Base-by-base conservation (phyloP, 2,329 filamentous ascomycete genomes). In the Claviceps pazoutovae region DNA sequence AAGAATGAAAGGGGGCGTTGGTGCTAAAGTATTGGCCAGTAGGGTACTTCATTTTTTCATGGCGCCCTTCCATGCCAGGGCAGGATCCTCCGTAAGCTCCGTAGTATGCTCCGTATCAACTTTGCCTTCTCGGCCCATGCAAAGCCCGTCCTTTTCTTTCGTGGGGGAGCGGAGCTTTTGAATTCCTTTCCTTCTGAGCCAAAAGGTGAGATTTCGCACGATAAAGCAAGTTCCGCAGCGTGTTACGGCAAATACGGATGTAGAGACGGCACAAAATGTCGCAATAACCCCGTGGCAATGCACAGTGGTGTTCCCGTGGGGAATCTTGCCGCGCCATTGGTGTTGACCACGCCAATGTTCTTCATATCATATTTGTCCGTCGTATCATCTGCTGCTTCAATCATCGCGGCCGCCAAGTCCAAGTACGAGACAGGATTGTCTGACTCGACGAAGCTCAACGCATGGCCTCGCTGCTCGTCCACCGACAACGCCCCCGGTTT, bases 311-410 rank as follows among this genome's bases (percentile, higher is more conserved):
- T 51, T 13, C 50, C 44, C 5, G 2, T 19, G 19, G 50, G 50
- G 23, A 47, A 46, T 3, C 21, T 47, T 2, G 50, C 44, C 4
- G 16, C 34, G 17, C 30, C 53, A n/a, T 46, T 51, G 9, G 45
- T 34, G 21, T 51, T 51, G 7, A 47, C 43, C 16, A 51, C 50
- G 42, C 50, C 50, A 14, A 64, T 58, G 54, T 60, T 61, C 49
- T 51, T 53, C 26, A 50, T 51, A 30, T 64, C 58, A 34, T 61
- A 65, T 0, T 51, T 48, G 1, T 60, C 62, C 2, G 63, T 58
- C 11, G 55, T 51, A 42, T 66, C 66, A 37, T 71, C 63, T 0
- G 66, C 71, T 5, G 67, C 68, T 58, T 76, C 72, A 17, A 75
- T 62, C 74, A 76, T 76, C 1, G 58, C 72, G 1, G 68, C 72